phyloP scores from a whole-genome alignment of 495 filamentous ascomycete genomes.

The Aspergillus avenaceus region DNA sequence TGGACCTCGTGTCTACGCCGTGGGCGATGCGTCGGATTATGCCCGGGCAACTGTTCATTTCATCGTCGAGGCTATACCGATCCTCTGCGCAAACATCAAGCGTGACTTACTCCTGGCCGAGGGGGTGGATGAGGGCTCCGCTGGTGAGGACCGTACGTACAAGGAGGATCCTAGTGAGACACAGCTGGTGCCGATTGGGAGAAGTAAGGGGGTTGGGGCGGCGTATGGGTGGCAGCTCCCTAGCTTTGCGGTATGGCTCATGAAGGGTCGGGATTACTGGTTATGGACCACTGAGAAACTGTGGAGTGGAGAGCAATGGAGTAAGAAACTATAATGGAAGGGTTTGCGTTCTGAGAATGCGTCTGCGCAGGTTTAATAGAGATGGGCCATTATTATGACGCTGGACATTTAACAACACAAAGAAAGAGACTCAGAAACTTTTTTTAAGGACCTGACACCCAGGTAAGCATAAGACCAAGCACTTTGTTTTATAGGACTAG shows the following conservation, averaged over 20 bases:
- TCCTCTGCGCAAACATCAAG: conserved; percentile 42
- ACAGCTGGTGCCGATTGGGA: conserved; percentile 54
- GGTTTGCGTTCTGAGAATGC: neutral
- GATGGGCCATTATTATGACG: no score
- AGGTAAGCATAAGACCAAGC: no score
- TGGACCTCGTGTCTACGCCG: conserved; percentile 43
- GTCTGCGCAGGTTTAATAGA: neutral
- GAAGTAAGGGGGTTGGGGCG: conserved; percentile 50
- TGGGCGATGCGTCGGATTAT: conserved; percentile 38
- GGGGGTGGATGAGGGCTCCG: neutral
- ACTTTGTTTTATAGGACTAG: no score
- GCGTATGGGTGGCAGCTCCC: conserved; percentile 50
- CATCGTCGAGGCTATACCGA: conserved; percentile 35
- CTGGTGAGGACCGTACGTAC: conserved; percentile 18
- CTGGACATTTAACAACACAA: no score
- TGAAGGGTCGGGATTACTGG: conserved; percentile 63
- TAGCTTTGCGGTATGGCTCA: conserved; percentile 51
- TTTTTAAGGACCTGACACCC: no score
- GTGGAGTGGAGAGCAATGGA: conserved; percentile 52
- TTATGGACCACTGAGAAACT: conserved; percentile 41
- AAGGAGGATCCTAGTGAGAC: conserved; percentile 41
- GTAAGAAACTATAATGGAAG: conserved; percentile 30
- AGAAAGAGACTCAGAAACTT: no score
- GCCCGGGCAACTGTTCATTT: conserved; percentile 32
- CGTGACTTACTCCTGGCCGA: conserved; percentile 28